Base-by-base conservation (phyloP, 2,329 filamentous ascomycete genomes). In the Hymenoscyphus linearis region DNA sequence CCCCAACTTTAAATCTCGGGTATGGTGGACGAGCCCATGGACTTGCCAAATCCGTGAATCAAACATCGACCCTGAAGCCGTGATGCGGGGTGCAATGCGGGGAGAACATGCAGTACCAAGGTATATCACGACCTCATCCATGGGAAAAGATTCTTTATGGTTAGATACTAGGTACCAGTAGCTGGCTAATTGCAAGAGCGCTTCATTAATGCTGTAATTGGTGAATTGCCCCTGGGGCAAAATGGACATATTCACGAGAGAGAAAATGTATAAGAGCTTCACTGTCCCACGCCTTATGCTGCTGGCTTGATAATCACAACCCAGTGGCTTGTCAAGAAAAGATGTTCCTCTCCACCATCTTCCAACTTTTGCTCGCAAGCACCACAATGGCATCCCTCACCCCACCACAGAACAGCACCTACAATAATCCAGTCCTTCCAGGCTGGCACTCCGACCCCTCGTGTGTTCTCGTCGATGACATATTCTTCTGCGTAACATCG, bases 391-490 rank as follows among this genome's bases (percentile, higher is more conserved):
- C 58, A 4, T 12, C 35, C 22, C 22, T n/a, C 12, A 16, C 44
- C 18, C 18, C 47, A 2, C 57, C 36, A 12, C 56, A 58, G 9
- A 62, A 62, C 22, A 52, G 57, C n/a, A 62, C 60, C 3, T 62
- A 62, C 60, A 53, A 62, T 36, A 79, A 79, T 65, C 77, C 77
- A 0, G 74, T 79, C 18, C 66, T 80, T 2, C 74, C 77, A 4
- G 77, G 77, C 12, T 79, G 74, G 55, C 71, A 77, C 56, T 74
- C 77, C 0, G 76, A 79, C 65, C 77, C 77, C 4, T 75, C 71
- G 50, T 77, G 76, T 58, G 71, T 75, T 25, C 71, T 73, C 44
- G 73, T 78, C 40, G 64, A 73, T 55, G 64, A 71, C n/a, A 76
- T 73, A 0, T 77, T 73, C 65, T 78, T 76, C 66, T 76, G 76